phyloP scores from a whole-genome alignment of 164 flowering plant genomes.

The Malania oleifera region DNA sequence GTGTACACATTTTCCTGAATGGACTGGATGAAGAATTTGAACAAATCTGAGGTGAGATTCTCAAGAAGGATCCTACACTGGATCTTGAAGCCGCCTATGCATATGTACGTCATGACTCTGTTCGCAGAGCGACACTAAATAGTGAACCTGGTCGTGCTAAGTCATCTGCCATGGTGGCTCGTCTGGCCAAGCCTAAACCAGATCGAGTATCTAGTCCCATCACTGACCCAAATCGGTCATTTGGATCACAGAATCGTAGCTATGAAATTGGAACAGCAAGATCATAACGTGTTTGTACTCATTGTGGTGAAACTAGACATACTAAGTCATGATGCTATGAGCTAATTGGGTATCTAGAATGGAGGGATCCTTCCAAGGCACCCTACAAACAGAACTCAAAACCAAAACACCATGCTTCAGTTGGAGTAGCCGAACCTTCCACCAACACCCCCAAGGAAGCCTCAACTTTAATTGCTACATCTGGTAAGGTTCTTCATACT shows the following conservation, averaged over 20 bases:
- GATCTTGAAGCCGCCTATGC: neutral
- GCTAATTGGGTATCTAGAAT: neutral
- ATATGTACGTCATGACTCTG: neutral
- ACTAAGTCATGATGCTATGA: no score
- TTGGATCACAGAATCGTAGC: neutral
- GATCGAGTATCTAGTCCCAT: neutral
- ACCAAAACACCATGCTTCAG: neutral
- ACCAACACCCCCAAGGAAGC: neutral
- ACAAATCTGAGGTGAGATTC: neutral
- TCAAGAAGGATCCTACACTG: neutral
- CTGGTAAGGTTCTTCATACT: constrained; percentile 1
- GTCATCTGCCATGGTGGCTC: neutral
- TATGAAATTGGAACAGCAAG: no score
- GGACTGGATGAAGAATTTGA: neutral
- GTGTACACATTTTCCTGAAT: neutral
- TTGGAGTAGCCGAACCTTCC: neutral
- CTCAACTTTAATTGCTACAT: neutral
- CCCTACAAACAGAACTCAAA: neutral
- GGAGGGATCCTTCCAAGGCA: constrained; percentile 2
- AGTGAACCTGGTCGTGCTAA: neutral
- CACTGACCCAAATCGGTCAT: neutral
- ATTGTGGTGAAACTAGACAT: no score
- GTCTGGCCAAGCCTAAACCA: neutral
- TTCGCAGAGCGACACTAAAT: no score
- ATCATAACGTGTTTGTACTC: no score